These are phyloP conservation scores for Pyrus communis DNA, from an alignment of 306 rosid species.

Conservation along the genomic window DNA sequence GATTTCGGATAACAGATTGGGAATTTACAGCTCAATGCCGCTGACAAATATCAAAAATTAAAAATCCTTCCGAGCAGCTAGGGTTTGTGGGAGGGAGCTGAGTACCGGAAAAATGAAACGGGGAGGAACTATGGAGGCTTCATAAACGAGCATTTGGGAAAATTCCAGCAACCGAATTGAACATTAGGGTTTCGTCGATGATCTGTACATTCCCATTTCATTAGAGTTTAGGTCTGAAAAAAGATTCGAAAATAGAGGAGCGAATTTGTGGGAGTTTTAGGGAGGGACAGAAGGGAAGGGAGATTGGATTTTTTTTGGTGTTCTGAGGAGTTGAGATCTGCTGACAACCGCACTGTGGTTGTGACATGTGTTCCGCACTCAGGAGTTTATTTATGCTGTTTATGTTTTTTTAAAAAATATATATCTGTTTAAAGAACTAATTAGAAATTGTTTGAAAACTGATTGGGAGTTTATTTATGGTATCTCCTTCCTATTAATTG, in stretches of 20 bases:
- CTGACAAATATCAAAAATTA: neutral
- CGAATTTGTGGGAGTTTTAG: constrained; percentile 31
- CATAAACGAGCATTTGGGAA: constrained; percentile 24
- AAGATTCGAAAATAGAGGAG: constrained; percentile 16
- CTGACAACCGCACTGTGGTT: too few relatives aligned
- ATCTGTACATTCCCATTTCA: constrained; percentile 28
- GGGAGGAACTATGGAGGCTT: constrained; percentile 42
- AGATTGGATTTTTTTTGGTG: constrained; percentile 18
- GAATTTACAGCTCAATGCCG: neutral
- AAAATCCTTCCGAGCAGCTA: constrained; percentile 1
- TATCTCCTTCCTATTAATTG: too few relatives aligned
- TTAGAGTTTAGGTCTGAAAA: constrained; percentile 1
- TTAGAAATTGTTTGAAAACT: neutral
- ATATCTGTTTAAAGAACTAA: too few relatives aligned
- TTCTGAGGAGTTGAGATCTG: too few relatives aligned
- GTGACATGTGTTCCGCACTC: too few relatives aligned
- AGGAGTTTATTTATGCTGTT: too few relatives aligned
- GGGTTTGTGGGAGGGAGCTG: constrained; percentile 33
- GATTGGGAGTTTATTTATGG: too few relatives aligned
- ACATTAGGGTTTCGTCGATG: constrained; percentile 29
- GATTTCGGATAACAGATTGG: neutral
- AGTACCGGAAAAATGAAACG: constrained; percentile 29
- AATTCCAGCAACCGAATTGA: constrained; percentile 16
- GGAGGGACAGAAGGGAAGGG: constrained; percentile 6
- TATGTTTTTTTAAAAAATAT: too few relatives aligned